These are phyloP conservation scores for Besnoitia besnoiti DNA, from an alignment of 169 alveolate species.

Conservation along the genomic window DNA sequence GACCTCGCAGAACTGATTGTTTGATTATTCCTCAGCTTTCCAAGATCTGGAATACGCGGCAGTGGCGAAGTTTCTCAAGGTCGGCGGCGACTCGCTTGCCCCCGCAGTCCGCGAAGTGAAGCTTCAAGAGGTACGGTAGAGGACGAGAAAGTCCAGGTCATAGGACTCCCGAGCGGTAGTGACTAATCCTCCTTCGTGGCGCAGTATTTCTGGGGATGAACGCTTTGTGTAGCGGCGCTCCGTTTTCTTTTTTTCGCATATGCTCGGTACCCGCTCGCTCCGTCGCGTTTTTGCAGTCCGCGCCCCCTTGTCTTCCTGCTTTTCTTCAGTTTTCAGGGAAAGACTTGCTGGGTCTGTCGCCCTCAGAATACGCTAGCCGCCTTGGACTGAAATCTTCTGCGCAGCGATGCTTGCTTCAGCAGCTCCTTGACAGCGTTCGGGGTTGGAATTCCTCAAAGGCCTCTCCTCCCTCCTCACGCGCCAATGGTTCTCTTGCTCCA, in stretches of 20 bases:
- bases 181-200: no score
- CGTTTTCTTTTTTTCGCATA: no score
- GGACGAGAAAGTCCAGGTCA: neutral
- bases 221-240: neutral
- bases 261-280: no score
- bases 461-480: neutral
- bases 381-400: neutral
- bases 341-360: neutral
- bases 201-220: no score
- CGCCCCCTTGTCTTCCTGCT: no score
- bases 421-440: neutral
- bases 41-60: neutral
- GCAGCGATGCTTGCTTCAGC: conserved; percentile 3
- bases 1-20: neutral
- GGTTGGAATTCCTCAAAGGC: neutral
- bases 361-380: neutral
- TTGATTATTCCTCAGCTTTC: neutral
- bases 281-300: no score
- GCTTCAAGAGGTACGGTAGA: conserved; percentile 33
- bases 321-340: neutral
- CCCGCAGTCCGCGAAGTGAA: conserved; percentile 38
- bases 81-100: neutral
- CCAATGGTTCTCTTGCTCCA: no score
- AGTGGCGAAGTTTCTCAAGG: conserved; percentile 26
- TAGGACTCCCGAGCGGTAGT: no score